phyloP scores from a whole-genome alignment of 1,284 basidiomycete species.

The Irpex lacteus region DNA sequence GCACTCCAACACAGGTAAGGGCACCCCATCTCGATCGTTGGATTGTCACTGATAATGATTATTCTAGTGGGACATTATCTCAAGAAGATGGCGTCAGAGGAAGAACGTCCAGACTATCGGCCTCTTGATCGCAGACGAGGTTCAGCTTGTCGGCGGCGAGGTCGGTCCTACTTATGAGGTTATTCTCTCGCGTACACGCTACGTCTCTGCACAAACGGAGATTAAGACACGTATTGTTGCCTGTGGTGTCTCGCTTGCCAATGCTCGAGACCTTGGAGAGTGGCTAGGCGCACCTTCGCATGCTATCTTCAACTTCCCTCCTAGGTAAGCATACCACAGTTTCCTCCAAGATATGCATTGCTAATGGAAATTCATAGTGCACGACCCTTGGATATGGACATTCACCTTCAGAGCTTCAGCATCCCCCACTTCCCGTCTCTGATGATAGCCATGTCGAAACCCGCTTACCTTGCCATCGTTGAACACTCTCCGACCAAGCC shows the following conservation, averaged over 20 bases:
- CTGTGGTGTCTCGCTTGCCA: slow-evolving; percentile 93
- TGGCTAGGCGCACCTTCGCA: slow-evolving; percentile 96
- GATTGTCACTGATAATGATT: slow-evolving; percentile 14
- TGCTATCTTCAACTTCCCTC: slow-evolving; percentile 97
- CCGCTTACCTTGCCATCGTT: slow-evolving; percentile 90
- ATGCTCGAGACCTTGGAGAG: slow-evolving; percentile 93
- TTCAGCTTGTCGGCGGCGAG: slow-evolving; percentile 91
- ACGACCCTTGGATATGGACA: slow-evolving; percentile 94
- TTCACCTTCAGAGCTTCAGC: slow-evolving; percentile 93
- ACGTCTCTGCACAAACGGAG: slow-evolving; percentile 94
- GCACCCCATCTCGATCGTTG: not conserved
- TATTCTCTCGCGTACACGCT: slow-evolving; percentile 90
- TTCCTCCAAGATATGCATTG: not conserved
- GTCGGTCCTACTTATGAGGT: slow-evolving; percentile 97
- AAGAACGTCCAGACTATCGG: slow-evolving; percentile 96
- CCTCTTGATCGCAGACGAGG: slow-evolving; percentile 92
- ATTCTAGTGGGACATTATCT: slow-evolving; percentile 92
- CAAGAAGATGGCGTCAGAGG: slow-evolving; percentile 92
- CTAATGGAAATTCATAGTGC: slow-evolving; percentile 49
- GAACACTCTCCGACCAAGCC: slow-evolving; percentile 89
- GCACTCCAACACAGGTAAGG: slow-evolving; percentile 81
- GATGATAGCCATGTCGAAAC: slow-evolving; percentile 99
- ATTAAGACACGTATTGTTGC: slow-evolving; percentile 91
- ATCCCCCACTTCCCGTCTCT: slow-evolving; percentile 97
- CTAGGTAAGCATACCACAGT: slow-evolving; percentile 50